These are phyloP conservation scores for Quercus lobata DNA, from an alignment of 331 rosid species.

Conservation along the genomic window DNA sequence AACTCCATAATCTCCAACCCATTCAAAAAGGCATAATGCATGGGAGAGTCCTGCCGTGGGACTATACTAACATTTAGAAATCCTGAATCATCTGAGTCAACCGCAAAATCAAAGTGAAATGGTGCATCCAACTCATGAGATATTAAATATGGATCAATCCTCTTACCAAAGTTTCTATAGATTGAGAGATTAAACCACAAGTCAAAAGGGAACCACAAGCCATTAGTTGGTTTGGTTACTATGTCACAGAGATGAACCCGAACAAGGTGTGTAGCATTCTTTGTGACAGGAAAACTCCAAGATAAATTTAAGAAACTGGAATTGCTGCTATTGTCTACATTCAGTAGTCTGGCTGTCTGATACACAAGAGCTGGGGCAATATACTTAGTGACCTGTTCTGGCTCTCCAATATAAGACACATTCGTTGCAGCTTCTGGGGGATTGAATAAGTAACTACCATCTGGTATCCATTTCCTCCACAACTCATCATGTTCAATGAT, in stretches of 20 bases:
- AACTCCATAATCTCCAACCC: constrained; percentile 44
- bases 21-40: constrained; percentile 19
- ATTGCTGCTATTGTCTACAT: not conserved
- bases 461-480: not conserved
- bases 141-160: not conserved
- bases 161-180: not conserved
- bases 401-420: too few relatives aligned
- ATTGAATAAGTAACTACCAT: not conserved
- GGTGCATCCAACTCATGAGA: not conserved
- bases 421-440: too few relatives aligned
- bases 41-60: rapidly evolving
- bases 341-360: constrained; percentile 27
- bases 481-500: not conserved
- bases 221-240: not conserved
- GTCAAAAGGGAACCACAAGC: too few relatives aligned
- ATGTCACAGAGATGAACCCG: constrained; percentile 40
- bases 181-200: constrained; percentile 6
- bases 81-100: constrained; percentile 14
- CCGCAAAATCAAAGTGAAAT: constrained; percentile 19
- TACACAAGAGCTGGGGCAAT: constrained; percentile 42
- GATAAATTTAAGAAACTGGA: constrained; percentile 10
- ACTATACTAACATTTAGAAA: constrained; percentile 20
- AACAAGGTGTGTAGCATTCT: constrained; percentile 15
- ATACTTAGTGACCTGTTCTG: not conserved
- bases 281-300: constrained; percentile 40